A percentile compares a stretch with the other conserved stretches of the same genome.
phyloP scores from a whole-genome alignment of 176 grass and related monocot genomes.

The Oryza glumipatula region DNA sequence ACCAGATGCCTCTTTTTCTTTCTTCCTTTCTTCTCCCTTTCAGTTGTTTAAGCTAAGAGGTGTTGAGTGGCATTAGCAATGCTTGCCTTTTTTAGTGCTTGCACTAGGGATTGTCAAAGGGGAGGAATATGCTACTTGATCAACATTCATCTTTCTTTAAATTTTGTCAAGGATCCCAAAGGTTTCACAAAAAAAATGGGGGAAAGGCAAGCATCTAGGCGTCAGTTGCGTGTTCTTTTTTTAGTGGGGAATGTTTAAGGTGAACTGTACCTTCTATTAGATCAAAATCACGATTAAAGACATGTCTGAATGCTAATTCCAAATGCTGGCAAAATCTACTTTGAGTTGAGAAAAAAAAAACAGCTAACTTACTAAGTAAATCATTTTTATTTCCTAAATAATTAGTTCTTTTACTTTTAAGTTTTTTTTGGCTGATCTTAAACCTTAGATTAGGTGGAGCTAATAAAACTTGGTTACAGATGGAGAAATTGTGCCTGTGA shows the following conservation, averaged over 20 bases:
- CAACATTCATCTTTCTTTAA: conserved; percentile 19
- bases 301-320: neutral
- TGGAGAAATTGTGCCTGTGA: too few species aligned
- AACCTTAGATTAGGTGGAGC: conserved; percentile 4
- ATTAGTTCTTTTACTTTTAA: neutral
- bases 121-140: conserved; percentile 36
- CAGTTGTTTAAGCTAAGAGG: conserved; percentile 33
- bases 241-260: neutral
- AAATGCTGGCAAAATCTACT: neutral
- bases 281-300: neutral
- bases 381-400: neutral
- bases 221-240: neutral
- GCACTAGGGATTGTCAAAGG: conserved; percentile 11
- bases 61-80: neutral
- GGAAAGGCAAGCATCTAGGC: neutral
- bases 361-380: neutral
- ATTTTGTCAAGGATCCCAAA: neutral
- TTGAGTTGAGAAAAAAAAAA: neutral
- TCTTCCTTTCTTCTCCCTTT: conserved; percentile 7
- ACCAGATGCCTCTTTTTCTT: conserved; percentile 30
- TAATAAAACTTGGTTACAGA: neutral
- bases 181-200: neutral
- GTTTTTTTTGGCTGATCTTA: neutral
- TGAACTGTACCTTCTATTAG: neutral
- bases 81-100: conserved; percentile 27